phyloP scores from a whole-genome alignment of 1,284 basidiomycete genomes.

The Microbotryomycetes sp. region DNA sequence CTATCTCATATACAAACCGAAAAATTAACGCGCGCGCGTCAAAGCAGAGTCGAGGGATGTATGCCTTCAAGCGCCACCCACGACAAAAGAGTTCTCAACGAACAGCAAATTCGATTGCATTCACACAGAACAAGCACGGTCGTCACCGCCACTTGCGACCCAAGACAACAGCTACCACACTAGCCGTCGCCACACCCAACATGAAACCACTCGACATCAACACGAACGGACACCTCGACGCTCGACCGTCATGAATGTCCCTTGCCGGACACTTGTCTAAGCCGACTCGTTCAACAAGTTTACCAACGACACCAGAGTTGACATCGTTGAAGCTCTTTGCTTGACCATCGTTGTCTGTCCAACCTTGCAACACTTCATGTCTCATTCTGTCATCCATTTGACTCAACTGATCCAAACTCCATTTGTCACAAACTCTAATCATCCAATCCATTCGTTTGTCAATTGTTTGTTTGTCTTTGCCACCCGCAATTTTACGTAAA shows the following conservation, averaged over 20 bases:
- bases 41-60: too few relatives aligned
- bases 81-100: too few relatives aligned
- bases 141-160: neutral
- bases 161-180: neutral
- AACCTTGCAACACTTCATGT: conserved; percentile 40
- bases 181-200: conserved; percentile 12
- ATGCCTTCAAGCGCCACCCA: too few relatives aligned
- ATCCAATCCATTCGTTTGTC: conserved; percentile 90
- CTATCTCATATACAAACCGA: too few relatives aligned
- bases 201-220: conserved; percentile 16
- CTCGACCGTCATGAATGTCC: conserved; percentile 18
- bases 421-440: conserved; percentile 77
- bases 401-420: conserved; percentile 70
- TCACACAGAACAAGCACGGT: too few relatives aligned
- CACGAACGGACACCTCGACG: conserved; percentile 26
- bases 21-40: too few relatives aligned
- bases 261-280: conserved; percentile 21
- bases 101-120: too few relatives aligned
- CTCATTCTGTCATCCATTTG: conserved; percentile 53
- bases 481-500: conserved; percentile 66
- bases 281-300: neutral
- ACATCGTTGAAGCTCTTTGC: conserved; percentile 37
- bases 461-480: conserved; percentile 61
- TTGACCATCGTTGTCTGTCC: conserved; percentile 40
- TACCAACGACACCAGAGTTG: conserved; percentile 5